These are phyloP conservation scores for Bryoerythrophyllum caledonicum DNA, from an alignment of 225 moss, liverwort and hornwort genomes.

Conservation along the genomic window DNA sequence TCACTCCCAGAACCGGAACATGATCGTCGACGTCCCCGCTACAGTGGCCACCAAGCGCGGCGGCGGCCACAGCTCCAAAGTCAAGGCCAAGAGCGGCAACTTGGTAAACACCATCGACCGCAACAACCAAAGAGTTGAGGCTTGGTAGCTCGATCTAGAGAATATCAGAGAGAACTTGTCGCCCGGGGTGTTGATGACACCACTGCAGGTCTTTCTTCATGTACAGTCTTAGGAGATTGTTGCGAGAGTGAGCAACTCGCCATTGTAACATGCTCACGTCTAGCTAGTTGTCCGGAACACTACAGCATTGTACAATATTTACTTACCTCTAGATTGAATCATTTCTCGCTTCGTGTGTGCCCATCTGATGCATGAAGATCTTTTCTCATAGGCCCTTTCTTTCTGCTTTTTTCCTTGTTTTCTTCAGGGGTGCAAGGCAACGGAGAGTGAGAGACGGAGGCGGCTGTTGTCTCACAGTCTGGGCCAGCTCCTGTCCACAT, in stretches of 20 bases:
- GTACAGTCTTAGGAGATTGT: slow-evolving; percentile 26
- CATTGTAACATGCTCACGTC: slow-evolving; percentile 29
- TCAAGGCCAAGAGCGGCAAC: slow-evolving; percentile 71
- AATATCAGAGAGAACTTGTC: background rate
- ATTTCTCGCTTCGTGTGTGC: slow-evolving; percentile 17
- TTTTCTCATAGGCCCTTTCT: background rate
- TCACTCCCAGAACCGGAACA: slow-evolving; percentile 36
- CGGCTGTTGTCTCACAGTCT: slow-evolving; percentile 18
- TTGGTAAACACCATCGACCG: slow-evolving; percentile 93
- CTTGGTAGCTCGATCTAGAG: slow-evolving; percentile 54
- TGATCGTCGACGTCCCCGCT: slow-evolving; percentile 48
- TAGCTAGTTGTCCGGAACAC: slow-evolving; percentile 20
- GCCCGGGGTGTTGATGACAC: slow-evolving; percentile 3
- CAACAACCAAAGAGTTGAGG: slow-evolving; percentile 92
- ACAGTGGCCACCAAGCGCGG: slow-evolving; percentile 54
- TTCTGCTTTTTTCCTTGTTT: slow-evolving; percentile 12
- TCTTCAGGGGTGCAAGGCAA: slow-evolving; percentile 40
- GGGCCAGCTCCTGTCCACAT: slow-evolving; percentile 7
- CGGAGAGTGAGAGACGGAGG: slow-evolving; percentile 34
- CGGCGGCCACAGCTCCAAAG: slow-evolving; percentile 54
- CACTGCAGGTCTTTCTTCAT: slow-evolving; percentile 24
- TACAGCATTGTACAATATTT: slow-evolving; percentile 34
- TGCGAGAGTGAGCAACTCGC: slow-evolving; percentile 9
- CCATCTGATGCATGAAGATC: background rate
- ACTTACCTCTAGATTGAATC: slow-evolving; percentile 14